Evolutionary conservation across 1,139 yeast species (phyloP), one percentile per base, ranked within the genome.

Genomic region (Meyerozyma carpophila): DNA sequence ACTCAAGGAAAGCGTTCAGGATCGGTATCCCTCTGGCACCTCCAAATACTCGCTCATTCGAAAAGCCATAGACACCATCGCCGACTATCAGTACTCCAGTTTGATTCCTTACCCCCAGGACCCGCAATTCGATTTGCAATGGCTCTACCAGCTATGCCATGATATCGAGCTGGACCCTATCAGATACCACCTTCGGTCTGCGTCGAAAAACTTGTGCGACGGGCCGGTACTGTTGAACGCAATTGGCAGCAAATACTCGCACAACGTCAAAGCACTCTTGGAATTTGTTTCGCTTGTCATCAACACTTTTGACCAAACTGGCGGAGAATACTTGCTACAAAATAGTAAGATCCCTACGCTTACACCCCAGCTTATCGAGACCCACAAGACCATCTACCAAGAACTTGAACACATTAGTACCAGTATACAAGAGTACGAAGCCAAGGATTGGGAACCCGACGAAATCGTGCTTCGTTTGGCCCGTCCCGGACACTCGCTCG

Each of bases 11-110:
- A 62, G 69, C 41, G 70, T 76, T 1, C 65, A 64, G 36, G 73
- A 66, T 32, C 65, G 81, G 43, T 76, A 73, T 47, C 83, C 83
- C 0, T 74, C 78, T 32, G 82, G 83, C 0, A 73, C 81, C 1
- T 75, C 81, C 9, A 75, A 73, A 52, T 71, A 69, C 50, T 66
- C 73, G 4, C 55, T 77, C 20, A 59, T 75, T 16, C 66, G 73
- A 32, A 75, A 68, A 45, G 57, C 73, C 3, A 54, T 77, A 13
- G 73, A 68, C 41, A 57, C 57, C 28, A 48, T 68, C 26, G 61
- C 66, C 0, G 58, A 59, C 18, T 61, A 63, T 44, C 49, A 54
- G 9, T 65, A 59, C 44, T 64, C 72, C 5, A 51, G 50, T 20
- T 44, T 67, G 37, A 49, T 69, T 1, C 53, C 62, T 8, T 59